Evolutionary conservation across 345 rosid genomes (phyloP), one percentile per base, ranked within the genome.

Genomic region (Diplotaxis tenuifolia): DNA sequence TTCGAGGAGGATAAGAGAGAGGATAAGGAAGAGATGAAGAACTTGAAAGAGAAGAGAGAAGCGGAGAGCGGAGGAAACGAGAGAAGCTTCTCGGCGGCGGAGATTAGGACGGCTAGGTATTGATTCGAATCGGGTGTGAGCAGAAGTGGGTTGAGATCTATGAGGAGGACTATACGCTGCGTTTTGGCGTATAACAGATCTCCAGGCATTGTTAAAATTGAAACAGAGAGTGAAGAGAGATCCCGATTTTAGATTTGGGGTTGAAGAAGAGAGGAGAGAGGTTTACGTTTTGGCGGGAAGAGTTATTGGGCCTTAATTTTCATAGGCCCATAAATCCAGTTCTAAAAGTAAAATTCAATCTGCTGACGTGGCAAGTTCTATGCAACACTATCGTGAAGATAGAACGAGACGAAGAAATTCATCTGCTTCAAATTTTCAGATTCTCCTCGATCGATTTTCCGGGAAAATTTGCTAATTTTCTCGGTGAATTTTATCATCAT

Each of bases 1-100:
- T 87, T 95, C 1, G 96, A 90, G 67, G 97, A 92, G 71, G 96
- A 92, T 12, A 92, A 86, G n/a, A 95, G 83, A 3, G 99, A 91
- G 45, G 96, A 92, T 2, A 95, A 80, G 32, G 98, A 95, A 76
- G 79, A 89, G 80, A 28, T 91, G 75, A 95, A 90, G 76, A 84
- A 90, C 22, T 86, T 95, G 79, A 85, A 86, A 52, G 98, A 82
- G 79, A 90, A 95, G 25, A 95, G 86, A 15, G 96, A 84, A 9
- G 80, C 70, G 3, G 89, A 83, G 5, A 87, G 79, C 2, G 83
- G 82, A 14, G 90, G 83, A 76, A 89, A 89, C 9, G 84, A 76
- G 79, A 89, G 80, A 19, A 94, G 75, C 68, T 80, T 60, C 80
- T 79, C 68, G 50, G 84, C 84, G 53, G 92, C 73, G 74, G 93